Percentiles rank a stretch among this genome's conserved stretches.
phyloP scores from a whole-genome alignment of 1,284 basidiomycete genomes.

The Puccinia polysora region DNA sequence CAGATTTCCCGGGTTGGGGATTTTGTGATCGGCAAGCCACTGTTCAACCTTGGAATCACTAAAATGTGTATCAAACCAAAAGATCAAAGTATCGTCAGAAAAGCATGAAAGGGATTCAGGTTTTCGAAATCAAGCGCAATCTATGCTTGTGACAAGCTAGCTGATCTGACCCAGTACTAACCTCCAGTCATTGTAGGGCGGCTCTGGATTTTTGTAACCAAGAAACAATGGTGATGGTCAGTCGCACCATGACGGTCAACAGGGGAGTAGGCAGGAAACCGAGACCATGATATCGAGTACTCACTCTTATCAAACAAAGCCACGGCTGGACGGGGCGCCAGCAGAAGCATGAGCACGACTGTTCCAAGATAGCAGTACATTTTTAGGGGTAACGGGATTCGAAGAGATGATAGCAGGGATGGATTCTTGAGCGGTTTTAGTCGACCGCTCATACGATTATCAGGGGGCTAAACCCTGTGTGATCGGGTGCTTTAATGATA shows the following conservation, averaged over 20 bases:
- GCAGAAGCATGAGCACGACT: constrained; percentile 16
- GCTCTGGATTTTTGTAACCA: constrained; percentile 15
- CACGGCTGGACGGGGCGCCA: constrained; percentile 9
- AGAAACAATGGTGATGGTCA: too few species aligned
- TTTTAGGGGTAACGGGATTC: too few species aligned
- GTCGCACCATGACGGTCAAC: constrained; percentile 2
- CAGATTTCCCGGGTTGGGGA: constrained; percentile 57
- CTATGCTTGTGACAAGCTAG: not conserved
- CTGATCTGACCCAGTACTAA: not conserved
- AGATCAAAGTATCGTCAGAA: not conserved
- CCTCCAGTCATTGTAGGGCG: constrained; percentile 43
- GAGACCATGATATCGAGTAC: not conserved
- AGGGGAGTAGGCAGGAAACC: not conserved
- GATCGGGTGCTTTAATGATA: too few species aligned
- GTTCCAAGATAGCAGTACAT: not conserved
- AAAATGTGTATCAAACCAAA: too few species aligned
- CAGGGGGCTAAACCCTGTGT: too few species aligned
- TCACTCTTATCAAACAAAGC: constrained; percentile 35
- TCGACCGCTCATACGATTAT: too few species aligned
- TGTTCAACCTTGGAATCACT: constrained; percentile 57
- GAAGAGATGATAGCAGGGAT: too few species aligned
- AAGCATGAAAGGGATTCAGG: too few species aligned
- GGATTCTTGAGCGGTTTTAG: too few species aligned
- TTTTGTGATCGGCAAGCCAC: constrained; percentile 69
- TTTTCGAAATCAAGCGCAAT: not conserved